phyloP scores from a whole-genome alignment of 257 asterid genomes.

The Plantago elongata region DNA sequence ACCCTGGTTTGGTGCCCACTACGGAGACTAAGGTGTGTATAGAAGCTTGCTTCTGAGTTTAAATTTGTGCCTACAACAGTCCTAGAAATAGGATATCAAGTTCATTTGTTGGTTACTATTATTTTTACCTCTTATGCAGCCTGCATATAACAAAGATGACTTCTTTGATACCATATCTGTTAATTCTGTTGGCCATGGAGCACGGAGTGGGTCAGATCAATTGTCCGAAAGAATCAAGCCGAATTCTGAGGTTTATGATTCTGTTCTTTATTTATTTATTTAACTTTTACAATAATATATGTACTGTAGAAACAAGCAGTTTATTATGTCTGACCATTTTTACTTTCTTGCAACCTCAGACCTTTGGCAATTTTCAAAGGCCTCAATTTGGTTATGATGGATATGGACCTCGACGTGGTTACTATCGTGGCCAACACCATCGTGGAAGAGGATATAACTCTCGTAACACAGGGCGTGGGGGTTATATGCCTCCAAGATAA shows the following conservation, averaged over 20 bases:
- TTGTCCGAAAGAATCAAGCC: conserved; percentile 41
- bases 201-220: conserved; percentile 45
- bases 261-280: neutral
- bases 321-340: neutral
- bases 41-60: conserved; percentile 2
- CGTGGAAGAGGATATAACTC: conserved; percentile 56
- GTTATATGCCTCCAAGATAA: conserved; percentile 1
- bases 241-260: conserved; percentile 48
- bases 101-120: neutral
- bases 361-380: conserved; percentile 54
- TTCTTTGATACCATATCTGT: conserved; percentile 75
- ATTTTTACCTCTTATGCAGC: conserved; percentile 36
- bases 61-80: neutral
- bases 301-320: too few relatives aligned
- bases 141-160: conserved; percentile 73
- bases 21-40: conserved; percentile 47
- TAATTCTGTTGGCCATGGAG: conserved; percentile 47
- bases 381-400: conserved; percentile 34
- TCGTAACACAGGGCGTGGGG: conserved; percentile 6
- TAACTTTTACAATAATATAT: too few relatives aligned
- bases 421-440: conserved; percentile 31
- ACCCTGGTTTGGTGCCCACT: conserved; percentile 31
- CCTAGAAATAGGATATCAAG: neutral
- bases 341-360: conserved; percentile 21
- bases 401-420: conserved; percentile 44